Conservation (phyloP, 2,329 filamentous ascomycete species). For the Alternaria dauci region DNA sequence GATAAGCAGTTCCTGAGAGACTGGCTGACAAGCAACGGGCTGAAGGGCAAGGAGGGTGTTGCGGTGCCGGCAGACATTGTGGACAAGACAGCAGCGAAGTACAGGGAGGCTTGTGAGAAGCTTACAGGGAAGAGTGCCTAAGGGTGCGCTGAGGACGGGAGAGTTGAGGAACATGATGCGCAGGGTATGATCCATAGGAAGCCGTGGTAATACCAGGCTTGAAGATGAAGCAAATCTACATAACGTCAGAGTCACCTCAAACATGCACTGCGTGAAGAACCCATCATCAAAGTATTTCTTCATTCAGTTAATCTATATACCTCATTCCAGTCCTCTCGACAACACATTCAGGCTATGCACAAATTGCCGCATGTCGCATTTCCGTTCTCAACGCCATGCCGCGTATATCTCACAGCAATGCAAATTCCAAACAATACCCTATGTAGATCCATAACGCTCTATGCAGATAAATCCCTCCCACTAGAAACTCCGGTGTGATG, state of each 20-base stretch:
- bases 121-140: slow-evolving; percentile 62
- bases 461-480: slow-evolving; percentile 1
- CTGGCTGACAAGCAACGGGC: slow-evolving; percentile 76
- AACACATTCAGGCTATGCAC: not conserved
- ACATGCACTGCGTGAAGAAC: not conserved
- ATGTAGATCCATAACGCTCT: slow-evolving; percentile 1
- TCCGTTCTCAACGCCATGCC: not conserved
- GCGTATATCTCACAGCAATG: not conserved
- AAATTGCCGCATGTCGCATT: not conserved
- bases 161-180: not conserved
- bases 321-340: not conserved
- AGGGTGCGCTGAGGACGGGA: not conserved
- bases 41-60: slow-evolving; percentile 79
- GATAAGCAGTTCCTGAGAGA: slow-evolving; percentile 82
- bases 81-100: slow-evolving; percentile 73
- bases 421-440: slow-evolving; percentile 6
- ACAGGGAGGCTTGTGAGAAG: slow-evolving; percentile 76
- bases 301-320: not conserved
- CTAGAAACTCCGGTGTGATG: slow-evolving; percentile 21
- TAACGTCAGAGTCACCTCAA: not conserved
- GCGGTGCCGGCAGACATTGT: slow-evolving; percentile 76
- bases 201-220: not conserved
- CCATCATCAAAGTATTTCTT: not conserved
- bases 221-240: not conserved
- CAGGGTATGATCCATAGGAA: not conserved